Evolutionary conservation across 441 rosid species (phyloP).

Genomic region (Arabidopsis lyrata): DNA sequence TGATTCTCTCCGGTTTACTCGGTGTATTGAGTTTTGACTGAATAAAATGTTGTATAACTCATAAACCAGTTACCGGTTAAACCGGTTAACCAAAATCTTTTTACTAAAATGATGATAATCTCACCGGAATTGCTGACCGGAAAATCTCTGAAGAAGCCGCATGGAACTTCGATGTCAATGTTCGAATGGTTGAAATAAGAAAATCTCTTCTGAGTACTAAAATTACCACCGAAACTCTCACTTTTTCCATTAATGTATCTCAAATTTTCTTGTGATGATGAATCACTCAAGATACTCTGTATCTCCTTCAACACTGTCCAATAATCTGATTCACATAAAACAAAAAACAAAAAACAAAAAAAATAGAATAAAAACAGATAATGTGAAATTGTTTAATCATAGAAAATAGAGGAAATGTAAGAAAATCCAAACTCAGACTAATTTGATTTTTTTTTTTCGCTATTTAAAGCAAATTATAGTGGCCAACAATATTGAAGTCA

Average conservation of each 20-base stretch:
- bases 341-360: background rate
- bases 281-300: constrained; percentile 50
- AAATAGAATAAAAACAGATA: background rate
- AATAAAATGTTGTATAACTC: background rate
- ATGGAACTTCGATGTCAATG: constrained; percentile 61
- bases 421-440: no score
- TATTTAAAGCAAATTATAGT: no score
- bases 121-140: constrained; percentile 71
- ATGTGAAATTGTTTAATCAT: no score
- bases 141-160: constrained; percentile 78
- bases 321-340: constrained; percentile 58
- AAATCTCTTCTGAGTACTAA: constrained; percentile 57
- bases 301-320: constrained; percentile 65
- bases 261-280: constrained; percentile 49
- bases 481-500: no score
- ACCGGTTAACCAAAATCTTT: background rate
- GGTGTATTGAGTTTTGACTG: constrained; percentile 26
- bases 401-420: no score
- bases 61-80: background rate
- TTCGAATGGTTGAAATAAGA: constrained; percentile 62
- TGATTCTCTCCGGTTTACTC: constrained; percentile 30
- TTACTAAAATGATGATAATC: constrained; percentile 13
- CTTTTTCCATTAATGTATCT: constrained; percentile 59
- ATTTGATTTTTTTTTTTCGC: no score
- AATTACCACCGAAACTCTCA: constrained; percentile 72